Conservation (phyloP, 2,329 filamentous ascomycete species). For the Colletotrichum eremochloae region DNA sequence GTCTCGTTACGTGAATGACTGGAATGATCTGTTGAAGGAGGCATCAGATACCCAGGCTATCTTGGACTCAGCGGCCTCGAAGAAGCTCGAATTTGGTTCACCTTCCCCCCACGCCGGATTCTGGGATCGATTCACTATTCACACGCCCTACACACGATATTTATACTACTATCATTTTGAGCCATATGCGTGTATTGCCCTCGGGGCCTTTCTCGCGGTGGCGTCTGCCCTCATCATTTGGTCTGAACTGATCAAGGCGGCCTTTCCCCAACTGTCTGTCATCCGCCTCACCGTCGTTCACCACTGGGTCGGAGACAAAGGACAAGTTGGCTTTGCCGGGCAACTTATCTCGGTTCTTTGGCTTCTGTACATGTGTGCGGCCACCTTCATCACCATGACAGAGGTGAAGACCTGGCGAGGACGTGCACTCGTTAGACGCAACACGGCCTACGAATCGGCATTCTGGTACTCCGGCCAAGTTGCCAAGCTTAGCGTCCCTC, state of each 20-base stretch:
- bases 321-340: conserved; percentile 86
- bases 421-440: conserved; percentile 87
- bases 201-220: conserved; percentile 77
- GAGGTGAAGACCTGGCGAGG: conserved; percentile 99
- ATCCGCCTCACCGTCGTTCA: conserved; percentile 78
- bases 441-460: conserved; percentile 92
- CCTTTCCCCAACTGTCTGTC: conserved; percentile 81
- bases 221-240: conserved; percentile 90
- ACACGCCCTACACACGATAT: conserved; percentile 88
- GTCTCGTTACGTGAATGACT: conserved; percentile 86
- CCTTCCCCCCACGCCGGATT: conserved; percentile 67
- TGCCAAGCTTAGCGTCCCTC: conserved; percentile 89
- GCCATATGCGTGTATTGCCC: conserved; percentile 73
- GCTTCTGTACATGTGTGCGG: conserved; percentile 96
- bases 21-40: conserved; percentile 82
- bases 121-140: conserved; percentile 67
- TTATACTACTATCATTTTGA: conserved; percentile 80
- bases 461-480: conserved; percentile 97
- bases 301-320: conserved; percentile 77
- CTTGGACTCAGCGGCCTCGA: conserved; percentile 84
- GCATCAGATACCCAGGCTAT: conserved; percentile 84
- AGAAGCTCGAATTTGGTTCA: conserved; percentile 81
- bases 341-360: conserved; percentile 88
- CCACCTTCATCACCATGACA: conserved; percentile 87
- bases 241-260: conserved; percentile 92